Percentiles rank a stretch among this genome's conserved stretches.
Evolutionary conservation across 495 filamentous ascomycete species (phyloP).

Genomic region (Aspergillus bertholletiae): DNA sequence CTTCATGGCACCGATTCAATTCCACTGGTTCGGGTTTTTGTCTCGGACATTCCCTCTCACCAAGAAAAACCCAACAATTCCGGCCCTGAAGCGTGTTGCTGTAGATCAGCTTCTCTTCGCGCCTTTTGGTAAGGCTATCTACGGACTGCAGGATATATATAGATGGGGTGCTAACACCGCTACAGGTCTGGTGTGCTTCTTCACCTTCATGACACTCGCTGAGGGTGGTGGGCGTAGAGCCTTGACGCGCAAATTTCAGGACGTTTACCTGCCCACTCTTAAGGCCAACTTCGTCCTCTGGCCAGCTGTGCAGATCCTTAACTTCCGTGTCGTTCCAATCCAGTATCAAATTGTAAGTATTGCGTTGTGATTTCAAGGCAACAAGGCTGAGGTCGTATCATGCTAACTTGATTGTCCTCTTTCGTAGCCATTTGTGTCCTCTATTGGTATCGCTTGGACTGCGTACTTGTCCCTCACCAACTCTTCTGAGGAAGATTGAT

Average conservation of each 20-base stretch:
- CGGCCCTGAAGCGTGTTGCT: slow-evolving; percentile 83
- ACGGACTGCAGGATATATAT: not conserved
- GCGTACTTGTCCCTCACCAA: slow-evolving; percentile 95
- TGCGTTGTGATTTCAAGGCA: not conserved
- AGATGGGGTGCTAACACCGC: slow-evolving; percentile 10
- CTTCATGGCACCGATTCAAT: slow-evolving; percentile 92
- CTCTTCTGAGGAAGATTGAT: slow-evolving; percentile 65
- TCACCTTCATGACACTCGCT: slow-evolving; percentile 93
- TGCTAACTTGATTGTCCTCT: slow-evolving; percentile 1
- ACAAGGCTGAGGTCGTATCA: not conserved
- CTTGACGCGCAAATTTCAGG: slow-evolving; percentile 78
- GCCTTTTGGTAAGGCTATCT: slow-evolving; percentile 64
- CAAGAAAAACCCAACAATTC: slow-evolving; percentile 66
- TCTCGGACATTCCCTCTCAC: slow-evolving; percentile 80
- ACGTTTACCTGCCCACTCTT: slow-evolving; percentile 88
- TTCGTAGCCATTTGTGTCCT: slow-evolving; percentile 88
- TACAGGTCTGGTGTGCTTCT: slow-evolving; percentile 81
- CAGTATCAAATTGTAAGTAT: slow-evolving; percentile 92
- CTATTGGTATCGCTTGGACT: slow-evolving; percentile 98
- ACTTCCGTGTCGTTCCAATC: slow-evolving; percentile 91
- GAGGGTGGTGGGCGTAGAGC: slow-evolving; percentile 86
- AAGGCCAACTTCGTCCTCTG: slow-evolving; percentile 97
- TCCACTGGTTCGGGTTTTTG: slow-evolving; percentile 92
- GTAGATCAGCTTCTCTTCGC: slow-evolving; percentile 96
- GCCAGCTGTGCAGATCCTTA: slow-evolving; percentile 94